phyloP scores from a whole-genome alignment of 1,284 basidiomycete genomes.

The Thecaphora thlaspeos region DNA sequence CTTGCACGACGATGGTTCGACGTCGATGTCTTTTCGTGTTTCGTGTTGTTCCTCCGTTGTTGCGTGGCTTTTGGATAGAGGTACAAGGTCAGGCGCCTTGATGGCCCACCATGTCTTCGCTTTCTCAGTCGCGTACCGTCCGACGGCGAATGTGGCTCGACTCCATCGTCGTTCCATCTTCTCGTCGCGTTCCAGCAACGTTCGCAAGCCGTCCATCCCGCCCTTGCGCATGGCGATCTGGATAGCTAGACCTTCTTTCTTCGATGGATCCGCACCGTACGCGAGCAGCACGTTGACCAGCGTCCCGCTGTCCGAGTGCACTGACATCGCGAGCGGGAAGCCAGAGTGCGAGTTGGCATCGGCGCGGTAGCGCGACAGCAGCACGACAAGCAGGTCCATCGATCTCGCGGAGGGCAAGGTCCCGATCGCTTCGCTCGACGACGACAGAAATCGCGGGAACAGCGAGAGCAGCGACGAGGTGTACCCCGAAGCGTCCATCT shows the following conservation, averaged over 20 bases:
- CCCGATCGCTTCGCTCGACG: constrained; percentile 1
- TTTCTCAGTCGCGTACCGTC: no score
- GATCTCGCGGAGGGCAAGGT: constrained; percentile 9
- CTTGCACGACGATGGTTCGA: not conserved
- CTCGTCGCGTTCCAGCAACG: constrained; percentile 5
- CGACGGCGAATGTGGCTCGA: not conserved
- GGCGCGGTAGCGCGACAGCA: constrained; percentile 11
- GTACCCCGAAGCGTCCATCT: no score
- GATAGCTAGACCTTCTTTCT: constrained; percentile 21
- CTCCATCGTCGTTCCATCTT: not conserved
- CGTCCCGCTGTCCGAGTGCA: constrained; percentile 12
- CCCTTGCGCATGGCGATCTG: constrained; percentile 28
- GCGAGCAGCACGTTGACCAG: constrained; percentile 16
- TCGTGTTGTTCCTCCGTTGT: no score
- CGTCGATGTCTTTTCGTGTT: no score
- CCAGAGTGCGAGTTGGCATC: constrained; percentile 21
- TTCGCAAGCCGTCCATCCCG: constrained; percentile 5
- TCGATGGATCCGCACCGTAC: constrained; percentile 14
- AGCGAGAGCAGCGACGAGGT: no score
- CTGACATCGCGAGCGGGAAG: constrained; percentile 29
- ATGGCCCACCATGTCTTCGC: no score
- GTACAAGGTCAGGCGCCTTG: not conserved
- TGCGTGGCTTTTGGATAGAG: no score
- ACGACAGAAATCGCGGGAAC: no score
- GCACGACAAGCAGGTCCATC: constrained; percentile 9